Evolutionary conservation across 2,329 filamentous ascomycete species (phyloP).

Genomic region (Colletotrichum musae): DNA sequence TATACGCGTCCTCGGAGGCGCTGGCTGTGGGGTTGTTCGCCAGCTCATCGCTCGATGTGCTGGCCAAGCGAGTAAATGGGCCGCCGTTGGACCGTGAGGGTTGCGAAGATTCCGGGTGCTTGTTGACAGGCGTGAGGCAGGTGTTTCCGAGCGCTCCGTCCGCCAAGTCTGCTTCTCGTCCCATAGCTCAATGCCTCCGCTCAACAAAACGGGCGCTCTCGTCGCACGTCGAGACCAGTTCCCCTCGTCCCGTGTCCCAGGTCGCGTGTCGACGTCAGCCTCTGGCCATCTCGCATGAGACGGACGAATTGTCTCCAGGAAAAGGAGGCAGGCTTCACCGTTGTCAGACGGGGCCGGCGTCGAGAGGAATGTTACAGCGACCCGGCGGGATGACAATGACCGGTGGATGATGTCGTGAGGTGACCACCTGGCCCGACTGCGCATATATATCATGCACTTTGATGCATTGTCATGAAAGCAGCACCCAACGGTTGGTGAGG

Average conservation of each 20-base stretch:
- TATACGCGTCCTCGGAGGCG: no score
- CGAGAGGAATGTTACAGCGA: neutral
- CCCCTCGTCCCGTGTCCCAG: slow-evolving; percentile 27
- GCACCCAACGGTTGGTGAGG: slow-evolving; percentile 36
- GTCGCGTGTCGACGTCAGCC: slow-evolving; percentile 29
- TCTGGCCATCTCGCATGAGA: slow-evolving; percentile 22
- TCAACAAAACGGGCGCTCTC: slow-evolving; percentile 21
- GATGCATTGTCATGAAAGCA: slow-evolving; percentile 33
- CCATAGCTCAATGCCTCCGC: slow-evolving; percentile 22
- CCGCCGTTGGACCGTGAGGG: no score
- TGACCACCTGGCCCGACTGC: slow-evolving; percentile 26
- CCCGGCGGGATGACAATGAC: slow-evolving; percentile 8
- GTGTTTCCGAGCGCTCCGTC: slow-evolving; percentile 9
- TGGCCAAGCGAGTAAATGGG: no score
- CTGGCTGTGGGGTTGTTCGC: no score
- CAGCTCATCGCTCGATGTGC: no score
- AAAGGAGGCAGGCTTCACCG: slow-evolving; percentile 22
- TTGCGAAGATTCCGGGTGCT: no score
- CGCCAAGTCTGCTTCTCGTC: slow-evolving; percentile 26
- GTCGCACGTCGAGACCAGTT: slow-evolving; percentile 16
- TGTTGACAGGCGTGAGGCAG: neutral
- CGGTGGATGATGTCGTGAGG: slow-evolving; percentile 21
- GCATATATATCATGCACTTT: slow-evolving; percentile 40
- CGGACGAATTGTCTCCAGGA: slow-evolving; percentile 28
- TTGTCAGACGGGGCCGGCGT: slow-evolving; percentile 19